Conservation (phyloP, 108 stramenopile genomes). For the Pelagomonas calceolata region DNA sequence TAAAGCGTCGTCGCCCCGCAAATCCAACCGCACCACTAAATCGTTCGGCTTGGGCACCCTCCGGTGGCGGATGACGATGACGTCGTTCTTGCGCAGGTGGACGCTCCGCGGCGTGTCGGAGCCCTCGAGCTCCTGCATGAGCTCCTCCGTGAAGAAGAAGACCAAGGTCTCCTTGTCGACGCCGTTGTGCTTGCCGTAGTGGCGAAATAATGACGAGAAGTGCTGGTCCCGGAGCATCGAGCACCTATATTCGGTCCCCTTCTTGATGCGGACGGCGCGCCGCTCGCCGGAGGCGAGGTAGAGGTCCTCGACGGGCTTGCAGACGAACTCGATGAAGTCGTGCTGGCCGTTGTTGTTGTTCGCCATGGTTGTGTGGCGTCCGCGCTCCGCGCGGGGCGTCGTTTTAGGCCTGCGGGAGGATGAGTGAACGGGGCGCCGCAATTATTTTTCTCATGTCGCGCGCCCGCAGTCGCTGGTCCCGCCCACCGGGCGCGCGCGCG, state of each 20-base stretch:
- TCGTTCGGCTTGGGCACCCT: constrained; percentile 44
- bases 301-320: neutral
- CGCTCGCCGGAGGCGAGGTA: neutral
- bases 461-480: too few species aligned
- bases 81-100: constrained; percentile 74
- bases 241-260: constrained; percentile 31
- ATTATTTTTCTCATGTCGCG: too few species aligned
- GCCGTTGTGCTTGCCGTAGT: constrained; percentile 98
- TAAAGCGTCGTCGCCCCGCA: neutral
- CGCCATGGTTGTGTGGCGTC: too few species aligned
- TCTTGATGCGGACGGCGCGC: neutral
- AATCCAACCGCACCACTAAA: neutral
- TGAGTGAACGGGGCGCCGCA: too few species aligned
- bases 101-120: constrained; percentile 72
- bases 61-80: constrained; percentile 78
- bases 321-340: neutral
- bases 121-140: neutral
- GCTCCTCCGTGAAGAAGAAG: constrained; percentile 58
- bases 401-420: too few species aligned
- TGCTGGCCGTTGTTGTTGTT: neutral
- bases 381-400: too few species aligned
- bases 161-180: constrained; percentile 88
- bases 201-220: constrained; percentile 86
- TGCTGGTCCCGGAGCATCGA: constrained; percentile 93
- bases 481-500: too few species aligned